Conservation (phyloP, 2,329 filamentous ascomycete genomes). For the Ceratocystis ficicola region DNA sequence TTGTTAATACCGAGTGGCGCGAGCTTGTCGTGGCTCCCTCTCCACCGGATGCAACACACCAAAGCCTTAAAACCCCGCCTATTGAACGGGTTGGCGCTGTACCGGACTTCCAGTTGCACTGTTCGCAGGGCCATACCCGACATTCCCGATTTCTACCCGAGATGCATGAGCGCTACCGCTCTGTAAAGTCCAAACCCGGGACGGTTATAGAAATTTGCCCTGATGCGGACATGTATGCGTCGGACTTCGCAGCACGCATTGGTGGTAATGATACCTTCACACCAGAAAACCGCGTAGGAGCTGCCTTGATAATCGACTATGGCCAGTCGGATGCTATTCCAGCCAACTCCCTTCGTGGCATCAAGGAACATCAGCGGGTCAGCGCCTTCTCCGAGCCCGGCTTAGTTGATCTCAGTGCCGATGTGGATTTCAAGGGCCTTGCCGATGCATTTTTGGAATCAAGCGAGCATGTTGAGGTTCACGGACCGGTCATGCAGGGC, state of each 20-base stretch:
- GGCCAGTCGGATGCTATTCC: conserved; percentile 61
- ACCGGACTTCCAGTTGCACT: conserved; percentile 78
- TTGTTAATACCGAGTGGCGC: conserved; percentile 49
- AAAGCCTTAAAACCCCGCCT: conserved; percentile 42
- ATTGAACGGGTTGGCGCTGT: conserved; percentile 40
- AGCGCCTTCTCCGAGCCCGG: conserved; percentile 72
- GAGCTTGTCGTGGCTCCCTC: conserved; percentile 67
- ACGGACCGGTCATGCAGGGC: conserved; percentile 80
- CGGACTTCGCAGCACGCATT: conserved; percentile 74
- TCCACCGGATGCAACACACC: conserved; percentile 42
- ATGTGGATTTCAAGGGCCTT: conserved; percentile 83
- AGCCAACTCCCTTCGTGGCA: conserved; percentile 80
- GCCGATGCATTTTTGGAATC: conserved; percentile 69
- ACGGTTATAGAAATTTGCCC: conserved; percentile 83
- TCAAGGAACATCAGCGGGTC: conserved; percentile 61
- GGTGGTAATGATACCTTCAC: conserved; percentile 45
- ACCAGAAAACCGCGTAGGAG: conserved; percentile 39
- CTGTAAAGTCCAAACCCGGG: conserved; percentile 52
- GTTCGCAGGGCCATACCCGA: conserved; percentile 62
- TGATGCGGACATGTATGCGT: conserved; percentile 66
- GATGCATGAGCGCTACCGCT: conserved; percentile 64
- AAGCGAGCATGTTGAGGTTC: conserved; percentile 73
- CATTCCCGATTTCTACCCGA: conserved; percentile 78
- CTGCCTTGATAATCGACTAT: conserved; percentile 92
- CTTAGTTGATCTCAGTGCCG: conserved; percentile 74